Base-by-base conservation (phyloP, 2,329 filamentous ascomycete species). In the Penicillium sp. region DNA sequence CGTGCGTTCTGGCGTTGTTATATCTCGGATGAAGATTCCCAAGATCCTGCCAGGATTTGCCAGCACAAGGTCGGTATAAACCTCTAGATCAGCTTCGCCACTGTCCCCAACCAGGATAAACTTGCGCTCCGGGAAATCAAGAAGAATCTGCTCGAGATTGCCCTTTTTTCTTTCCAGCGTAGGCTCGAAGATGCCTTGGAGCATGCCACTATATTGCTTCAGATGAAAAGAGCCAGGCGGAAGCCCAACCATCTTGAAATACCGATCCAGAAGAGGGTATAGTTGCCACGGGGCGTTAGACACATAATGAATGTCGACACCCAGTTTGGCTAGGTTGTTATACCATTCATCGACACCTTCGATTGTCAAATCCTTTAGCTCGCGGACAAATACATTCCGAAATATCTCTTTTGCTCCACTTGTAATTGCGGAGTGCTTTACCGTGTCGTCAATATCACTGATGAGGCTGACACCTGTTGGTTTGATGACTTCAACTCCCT, bases 251-350 rank as follows among this genome's bases (percentile, higher is more conserved):
- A 90, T 79, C 66, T 89, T 88, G 75, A 98, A 96, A 75, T 91
- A 99, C 57, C 87, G 92, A 5, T 91, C 90, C 11, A 99, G 81
- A 2, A 98, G 88, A 0, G 95, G 95, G 70, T 92, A 99, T 7
- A 99, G 84, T 75, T 99, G 96, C 96, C 96, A 99, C 0, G 95
- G 95, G 55, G 94, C 96, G 77, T 99, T 99, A n/a, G 95, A 99
- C 67, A 97, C 96, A 76, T 99, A 99, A 74, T 99, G 96, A 56
- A 99, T 85, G 69, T 89, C 87, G 26, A 98, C 94, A 19, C 93
- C 93, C 80, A 94, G 87, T 21, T 88, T 83, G 45, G 90, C 85
- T 78, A 99, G 84, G 21, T 83, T 83, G 41, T 83, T 87, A 73
- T 98, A 99, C 94, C 95, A 98, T 65, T 96, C 92, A 61, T 84